Conservation (phyloP, 495 filamentous ascomycete species). For the Aspergillus diversus region DNA sequence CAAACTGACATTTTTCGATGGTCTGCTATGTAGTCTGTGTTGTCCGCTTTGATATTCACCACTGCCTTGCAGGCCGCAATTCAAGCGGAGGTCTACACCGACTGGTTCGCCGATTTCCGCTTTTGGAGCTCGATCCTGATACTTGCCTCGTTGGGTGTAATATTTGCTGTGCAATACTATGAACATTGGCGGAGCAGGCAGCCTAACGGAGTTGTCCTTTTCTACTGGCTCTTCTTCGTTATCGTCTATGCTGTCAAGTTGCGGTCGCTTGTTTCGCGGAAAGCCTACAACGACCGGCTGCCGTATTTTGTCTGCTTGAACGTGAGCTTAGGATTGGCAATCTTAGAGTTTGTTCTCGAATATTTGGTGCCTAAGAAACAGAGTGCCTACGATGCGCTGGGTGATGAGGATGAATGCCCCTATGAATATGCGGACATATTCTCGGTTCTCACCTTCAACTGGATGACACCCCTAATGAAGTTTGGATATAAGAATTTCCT, state of each 20-base stretch:
- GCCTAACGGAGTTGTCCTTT: constrained; percentile 89
- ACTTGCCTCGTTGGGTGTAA: constrained; percentile 75
- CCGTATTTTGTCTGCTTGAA: constrained; percentile 82
- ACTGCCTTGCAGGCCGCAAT: constrained; percentile 74
- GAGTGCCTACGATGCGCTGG: constrained; percentile 79
- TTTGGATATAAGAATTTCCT: constrained; percentile 89
- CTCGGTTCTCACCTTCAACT: constrained; percentile 91
- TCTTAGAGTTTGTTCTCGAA: constrained; percentile 79
- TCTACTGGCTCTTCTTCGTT: constrained; percentile 94
- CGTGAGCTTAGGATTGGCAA: constrained; percentile 71
- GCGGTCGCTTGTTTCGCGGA: constrained; percentile 80
- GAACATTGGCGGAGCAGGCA: constrained; percentile 89
- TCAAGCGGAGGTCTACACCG: constrained; percentile 71
- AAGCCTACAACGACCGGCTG: constrained; percentile 63
- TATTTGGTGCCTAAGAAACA: constrained; percentile 89
- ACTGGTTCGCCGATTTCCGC: constrained; percentile 80
- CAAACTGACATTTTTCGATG: constrained; percentile 27
- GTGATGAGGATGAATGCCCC: constrained; percentile 91
- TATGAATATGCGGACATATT: constrained; percentile 94
- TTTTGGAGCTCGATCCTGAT: constrained; percentile 86
- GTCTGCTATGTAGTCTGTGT: constrained; percentile 60
- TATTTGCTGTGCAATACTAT: constrained; percentile 86
- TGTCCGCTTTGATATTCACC: constrained; percentile 68
- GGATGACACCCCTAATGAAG: constrained; percentile 99
- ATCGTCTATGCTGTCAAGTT: constrained; percentile 83